These are phyloP conservation scores for Rhodotorula mucilaginosa DNA, from an alignment of 1,284 basidiomycete genomes.

Conservation along the genomic window DNA sequence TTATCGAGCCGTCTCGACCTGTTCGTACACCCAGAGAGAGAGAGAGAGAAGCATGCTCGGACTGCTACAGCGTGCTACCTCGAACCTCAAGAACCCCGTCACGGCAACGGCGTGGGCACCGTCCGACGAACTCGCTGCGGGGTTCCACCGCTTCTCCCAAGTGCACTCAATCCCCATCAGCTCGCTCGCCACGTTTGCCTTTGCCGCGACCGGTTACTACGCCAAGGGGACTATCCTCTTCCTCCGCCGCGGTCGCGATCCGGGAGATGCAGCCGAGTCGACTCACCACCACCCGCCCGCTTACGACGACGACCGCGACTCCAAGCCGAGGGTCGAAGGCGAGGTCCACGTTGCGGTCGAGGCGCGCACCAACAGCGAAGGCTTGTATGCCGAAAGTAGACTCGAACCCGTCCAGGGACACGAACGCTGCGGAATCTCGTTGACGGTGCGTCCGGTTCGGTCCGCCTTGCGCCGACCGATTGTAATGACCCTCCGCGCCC, in stretches of 20 bases:
- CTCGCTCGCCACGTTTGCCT: conserved; percentile 5
- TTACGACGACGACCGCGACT: background rate
- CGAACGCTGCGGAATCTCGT: conserved; percentile 10
- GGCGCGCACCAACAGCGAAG: conserved; percentile 21
- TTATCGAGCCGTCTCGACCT: background rate
- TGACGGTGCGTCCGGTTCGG: conserved; percentile 3
- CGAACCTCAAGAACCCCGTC: conserved; percentile 9
- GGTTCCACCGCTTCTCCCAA: conserved; percentile 5
- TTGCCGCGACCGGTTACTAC: conserved; percentile 2
- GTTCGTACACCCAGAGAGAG: too few species aligned
- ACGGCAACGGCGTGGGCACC: background rate
- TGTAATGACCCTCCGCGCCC: too few species aligned
- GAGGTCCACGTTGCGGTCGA: conserved; percentile 3
- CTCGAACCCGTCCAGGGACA: conserved; percentile 13
- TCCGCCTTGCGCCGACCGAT: too few species aligned
- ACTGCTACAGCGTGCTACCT: background rate
- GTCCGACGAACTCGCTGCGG: background rate
- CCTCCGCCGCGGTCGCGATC: background rate
- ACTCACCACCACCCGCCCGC: background rate
- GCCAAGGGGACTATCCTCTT: background rate
- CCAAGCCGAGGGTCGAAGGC: background rate
- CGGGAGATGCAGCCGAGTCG: background rate
- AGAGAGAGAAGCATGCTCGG: background rate
- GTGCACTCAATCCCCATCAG: conserved; percentile 3
- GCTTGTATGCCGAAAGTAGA: background rate